These are phyloP conservation scores for Aureobasidium sp. DNA, from an alignment of 2,329 filamentous ascomycete genomes.

Conservation along the genomic window DNA sequence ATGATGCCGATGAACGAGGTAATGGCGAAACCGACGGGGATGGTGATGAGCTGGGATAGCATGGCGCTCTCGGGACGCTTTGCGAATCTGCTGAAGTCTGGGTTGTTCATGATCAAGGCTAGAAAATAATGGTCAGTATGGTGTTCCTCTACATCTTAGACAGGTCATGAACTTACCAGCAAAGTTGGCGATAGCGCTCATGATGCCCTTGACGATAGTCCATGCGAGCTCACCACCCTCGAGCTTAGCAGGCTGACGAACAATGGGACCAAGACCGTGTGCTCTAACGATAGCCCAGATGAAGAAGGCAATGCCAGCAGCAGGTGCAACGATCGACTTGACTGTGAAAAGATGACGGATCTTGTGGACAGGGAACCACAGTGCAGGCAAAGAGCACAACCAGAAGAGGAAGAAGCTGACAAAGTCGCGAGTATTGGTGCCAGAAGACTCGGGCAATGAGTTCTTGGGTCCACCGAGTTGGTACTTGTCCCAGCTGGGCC, in stretches of 20 bases:
- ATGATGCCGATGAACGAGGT: conserved; percentile 39
- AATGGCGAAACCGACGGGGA: conserved; percentile 38
- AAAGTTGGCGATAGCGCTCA: conserved; percentile 86
- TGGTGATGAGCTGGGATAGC: conserved; percentile 30
- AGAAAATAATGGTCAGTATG: neutral
- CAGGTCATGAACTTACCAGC: conserved; percentile 57
- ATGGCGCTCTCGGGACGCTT: conserved; percentile 17
- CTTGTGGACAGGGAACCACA: conserved; percentile 85
- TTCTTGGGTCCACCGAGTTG: conserved; percentile 47
- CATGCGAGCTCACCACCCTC: conserved; percentile 66
- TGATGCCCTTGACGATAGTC: conserved; percentile 77
- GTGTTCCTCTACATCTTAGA: neutral
- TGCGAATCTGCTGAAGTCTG: conserved; percentile 24
- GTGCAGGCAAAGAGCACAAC: conserved; percentile 67
- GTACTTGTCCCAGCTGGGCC: conserved; percentile 45
- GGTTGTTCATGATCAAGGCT: conserved; percentile 11
- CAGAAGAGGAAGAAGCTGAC: conserved; percentile 83
- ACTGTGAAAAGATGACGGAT: conserved; percentile 86
- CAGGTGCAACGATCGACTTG: conserved; percentile 77
- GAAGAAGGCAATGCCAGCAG: conserved; percentile 74
- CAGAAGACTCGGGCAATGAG: conserved; percentile 54
- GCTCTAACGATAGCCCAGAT: conserved; percentile 80
- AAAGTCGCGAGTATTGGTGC: conserved; percentile 67
- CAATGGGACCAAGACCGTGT: conserved; percentile 73
- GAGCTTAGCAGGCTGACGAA: conserved; percentile 56